Base-by-base conservation (phyloP, 805 yeast genomes). In the Lipomyces anomalus region DNA sequence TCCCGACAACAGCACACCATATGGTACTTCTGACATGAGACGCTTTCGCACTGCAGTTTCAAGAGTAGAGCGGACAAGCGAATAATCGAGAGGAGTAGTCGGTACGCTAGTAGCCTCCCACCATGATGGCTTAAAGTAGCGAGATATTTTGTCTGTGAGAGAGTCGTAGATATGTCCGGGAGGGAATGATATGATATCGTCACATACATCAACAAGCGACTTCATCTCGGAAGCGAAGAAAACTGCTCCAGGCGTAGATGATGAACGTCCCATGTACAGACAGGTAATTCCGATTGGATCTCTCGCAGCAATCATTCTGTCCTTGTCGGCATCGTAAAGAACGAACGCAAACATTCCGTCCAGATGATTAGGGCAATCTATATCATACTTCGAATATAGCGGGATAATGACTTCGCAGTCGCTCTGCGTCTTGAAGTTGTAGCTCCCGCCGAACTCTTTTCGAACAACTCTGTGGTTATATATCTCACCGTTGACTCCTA, bases 261-360 rank as follows among this genome's bases (percentile, higher is more conserved):
- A 72, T 34, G 80, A 72, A 65, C 86, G 79, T 59, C 99, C 99
- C 86, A 89, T 82, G 76, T 92, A 92, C 63, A 92, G 72, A 45
- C 98, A 88, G 54, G 95, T 89, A 65, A 92, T 82, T 63, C 99
- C 99, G 57, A 92, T 85, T 45, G 98, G 99, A 68, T 92, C 99
- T 72, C 99, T 80, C 43, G 98, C 96, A 52, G 98, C 99, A 51
- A 89, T 71, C 50, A 92, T 79, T 61, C 98, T 78, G 71, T 92
- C 97, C 47, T 73, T 72, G 62, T 78, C 69, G 55, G 80, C 79
- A 70, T 92, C 98, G 67, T 88, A 84, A 44, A 92, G 69, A 35
- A 82, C 95, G 74, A 85, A 92, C 22, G 97, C 97, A 63, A 90
- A 92, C 97, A 92, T 90, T 66, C 99, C 99, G 65, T 92, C 98